phyloP scores from a whole-genome alignment of 1,284 basidiomycete genomes.

The Porodaedalea pini region DNA sequence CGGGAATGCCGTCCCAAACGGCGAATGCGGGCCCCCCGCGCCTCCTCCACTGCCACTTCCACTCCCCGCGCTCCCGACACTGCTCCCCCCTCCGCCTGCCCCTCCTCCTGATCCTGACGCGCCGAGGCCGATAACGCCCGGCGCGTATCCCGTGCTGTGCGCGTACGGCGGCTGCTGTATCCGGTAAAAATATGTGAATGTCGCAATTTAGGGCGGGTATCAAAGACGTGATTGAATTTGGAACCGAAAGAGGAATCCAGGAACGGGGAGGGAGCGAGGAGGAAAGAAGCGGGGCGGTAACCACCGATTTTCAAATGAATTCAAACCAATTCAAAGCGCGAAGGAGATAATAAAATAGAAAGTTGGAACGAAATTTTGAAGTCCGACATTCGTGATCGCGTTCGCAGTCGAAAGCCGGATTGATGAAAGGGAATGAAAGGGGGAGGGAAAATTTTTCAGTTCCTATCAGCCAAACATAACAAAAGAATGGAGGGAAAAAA shows the following conservation, averaged over 20 bases:
- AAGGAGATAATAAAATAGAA: not conserved
- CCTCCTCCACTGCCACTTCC: not conserved
- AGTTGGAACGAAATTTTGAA: not conserved
- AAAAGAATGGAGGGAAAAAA: too few relatives aligned
- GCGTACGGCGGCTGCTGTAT: not conserved
- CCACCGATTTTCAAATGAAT: too few relatives aligned
- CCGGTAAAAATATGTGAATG: too few relatives aligned
- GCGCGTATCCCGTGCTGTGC: not conserved
- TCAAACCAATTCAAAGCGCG: too few relatives aligned
- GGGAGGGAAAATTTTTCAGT: too few relatives aligned
- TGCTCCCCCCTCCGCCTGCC: not conserved
- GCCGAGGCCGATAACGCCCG: not conserved
- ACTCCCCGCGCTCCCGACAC: not conserved
- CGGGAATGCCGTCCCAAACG: slow-evolving; percentile 1
- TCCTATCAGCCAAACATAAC: too few relatives aligned
- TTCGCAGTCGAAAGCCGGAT: not conserved
- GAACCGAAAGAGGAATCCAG: not conserved
- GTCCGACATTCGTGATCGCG: not conserved
- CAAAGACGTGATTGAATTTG: not conserved
- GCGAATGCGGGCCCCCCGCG: not conserved
- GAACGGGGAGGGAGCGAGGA: too few relatives aligned
- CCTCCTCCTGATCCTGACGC: not conserved
- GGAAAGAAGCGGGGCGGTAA: too few relatives aligned
- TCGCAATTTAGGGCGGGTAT: not conserved
- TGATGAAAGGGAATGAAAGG: not conserved